Evolutionary conservation across 1,284 basidiomycete species (phyloP).

Genomic region (Lentinula novae-zelandiae): DNA sequence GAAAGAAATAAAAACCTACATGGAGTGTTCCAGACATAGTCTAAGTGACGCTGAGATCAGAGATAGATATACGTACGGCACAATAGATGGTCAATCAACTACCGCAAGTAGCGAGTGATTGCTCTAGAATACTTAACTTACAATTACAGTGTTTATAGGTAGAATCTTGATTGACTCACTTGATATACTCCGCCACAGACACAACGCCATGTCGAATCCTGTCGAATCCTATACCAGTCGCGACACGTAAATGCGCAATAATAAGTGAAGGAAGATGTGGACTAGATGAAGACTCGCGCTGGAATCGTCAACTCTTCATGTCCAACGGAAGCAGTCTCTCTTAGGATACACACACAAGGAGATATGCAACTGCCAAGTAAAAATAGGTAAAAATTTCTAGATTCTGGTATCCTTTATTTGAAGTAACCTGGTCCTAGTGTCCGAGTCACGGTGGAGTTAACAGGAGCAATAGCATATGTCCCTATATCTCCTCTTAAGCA

Average conservation of each 20-base stretch:
- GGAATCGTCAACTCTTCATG: not conserved
- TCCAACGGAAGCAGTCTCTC: not conserved
- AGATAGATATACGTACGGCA: not conserved
- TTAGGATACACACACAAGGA: not conserved
- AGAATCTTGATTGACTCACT: not conserved
- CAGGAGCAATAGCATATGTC: no score
- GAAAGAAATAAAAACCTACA: not conserved
- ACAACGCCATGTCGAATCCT: not conserved
- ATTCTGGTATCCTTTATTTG: no score
- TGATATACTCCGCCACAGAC: not conserved
- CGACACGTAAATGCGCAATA: not conserved
- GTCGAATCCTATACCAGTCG: not conserved
- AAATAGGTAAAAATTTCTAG: not conserved
- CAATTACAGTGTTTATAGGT: no score
- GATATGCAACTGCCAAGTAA: not conserved
- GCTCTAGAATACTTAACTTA: no score
- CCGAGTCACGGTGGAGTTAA: no score
- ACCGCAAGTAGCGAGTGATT: not conserved
- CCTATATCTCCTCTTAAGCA: no score
- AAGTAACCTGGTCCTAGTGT: no score
- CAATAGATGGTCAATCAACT: no score
- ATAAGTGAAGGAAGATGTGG: no score
- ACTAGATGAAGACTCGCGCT: not conserved
- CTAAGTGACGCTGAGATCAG: not conserved
- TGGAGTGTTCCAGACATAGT: not conserved